Conservation (phyloP, 164 flowering plant genomes). For the Liquidambar formosana region DNA sequence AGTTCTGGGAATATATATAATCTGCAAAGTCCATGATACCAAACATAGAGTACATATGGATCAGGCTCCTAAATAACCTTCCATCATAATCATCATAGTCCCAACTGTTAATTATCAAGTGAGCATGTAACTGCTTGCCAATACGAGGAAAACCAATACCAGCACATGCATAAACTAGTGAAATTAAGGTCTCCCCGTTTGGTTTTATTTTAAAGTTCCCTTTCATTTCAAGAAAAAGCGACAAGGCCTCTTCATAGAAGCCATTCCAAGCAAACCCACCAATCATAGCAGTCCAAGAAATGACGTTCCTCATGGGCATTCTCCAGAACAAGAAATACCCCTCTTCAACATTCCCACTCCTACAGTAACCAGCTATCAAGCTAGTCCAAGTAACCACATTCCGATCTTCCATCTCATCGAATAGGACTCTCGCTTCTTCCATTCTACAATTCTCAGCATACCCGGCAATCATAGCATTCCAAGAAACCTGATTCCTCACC, state of each 20-base stretch:
- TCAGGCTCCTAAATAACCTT: constrained; percentile 37
- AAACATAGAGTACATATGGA: constrained; percentile 47
- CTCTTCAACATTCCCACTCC: constrained; percentile 46
- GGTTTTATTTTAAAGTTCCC: constrained; percentile 23
- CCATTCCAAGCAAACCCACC: constrained; percentile 68
- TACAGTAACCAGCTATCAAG: constrained; percentile 58
- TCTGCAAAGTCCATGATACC: constrained; percentile 44
- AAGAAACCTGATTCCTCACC: constrained; percentile 36
- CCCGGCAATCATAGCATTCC: constrained; percentile 55
- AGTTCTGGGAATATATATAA: constrained; percentile 23
- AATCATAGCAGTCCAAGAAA: constrained; percentile 84
- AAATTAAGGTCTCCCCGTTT: constrained; percentile 51
- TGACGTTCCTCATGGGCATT: constrained; percentile 57
- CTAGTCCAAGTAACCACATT: constrained; percentile 71
- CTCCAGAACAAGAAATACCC: constrained; percentile 44
- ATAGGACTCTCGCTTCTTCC: constrained; percentile 49
- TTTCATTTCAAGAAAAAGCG: constrained; percentile 41
- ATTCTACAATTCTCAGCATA: constrained; percentile 40
- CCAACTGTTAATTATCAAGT: constrained; percentile 37
- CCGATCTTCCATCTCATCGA: constrained; percentile 40
- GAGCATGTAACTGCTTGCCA: constrained; percentile 61
- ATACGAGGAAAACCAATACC: constrained; percentile 38
- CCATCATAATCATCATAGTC: constrained; percentile 35
- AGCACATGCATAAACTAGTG: constrained; percentile 61
- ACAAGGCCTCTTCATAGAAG: constrained; percentile 42